phyloP scores from a whole-genome alignment of 2,329 filamentous ascomycete genomes.

The Talaromyces sp. region DNA sequence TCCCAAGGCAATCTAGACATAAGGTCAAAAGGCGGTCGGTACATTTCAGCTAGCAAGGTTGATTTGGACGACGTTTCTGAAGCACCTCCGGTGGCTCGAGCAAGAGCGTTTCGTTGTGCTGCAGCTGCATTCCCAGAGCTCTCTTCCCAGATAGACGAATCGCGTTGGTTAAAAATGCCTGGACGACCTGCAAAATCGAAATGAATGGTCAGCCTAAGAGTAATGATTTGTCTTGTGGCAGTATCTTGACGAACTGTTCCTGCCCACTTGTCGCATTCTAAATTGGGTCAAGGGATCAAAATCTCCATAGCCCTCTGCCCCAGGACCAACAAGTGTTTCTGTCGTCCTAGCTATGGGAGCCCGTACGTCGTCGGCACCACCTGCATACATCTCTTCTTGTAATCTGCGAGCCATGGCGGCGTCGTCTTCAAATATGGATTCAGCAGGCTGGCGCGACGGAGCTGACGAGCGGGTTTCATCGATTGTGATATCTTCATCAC shows the following conservation, averaged over 20 bases:
- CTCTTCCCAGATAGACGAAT: conserved; percentile 57
- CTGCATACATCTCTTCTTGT: conserved; percentile 85
- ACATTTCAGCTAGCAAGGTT: conserved; percentile 81
- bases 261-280: conserved; percentile 41
- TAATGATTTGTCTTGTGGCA: neutral
- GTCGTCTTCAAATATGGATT: conserved; percentile 72
- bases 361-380: conserved; percentile 62
- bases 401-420: conserved; percentile 86
- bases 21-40: conserved; percentile 85
- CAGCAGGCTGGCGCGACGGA: conserved; percentile 33
- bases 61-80: conserved; percentile 66
- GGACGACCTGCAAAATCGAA: conserved; percentile 38
- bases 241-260: conserved; percentile 31
- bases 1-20: conserved; percentile 81
- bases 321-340: conserved; percentile 81
- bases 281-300: conserved; percentile 57
- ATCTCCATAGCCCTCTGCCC: conserved; percentile 52
- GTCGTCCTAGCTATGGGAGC: conserved; percentile 89
- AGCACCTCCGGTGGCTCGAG: conserved; percentile 61
- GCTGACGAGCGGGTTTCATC: conserved; percentile 28
- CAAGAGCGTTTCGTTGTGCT: conserved; percentile 50
- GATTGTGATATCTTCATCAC: conserved; percentile 60
- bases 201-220: neutral
- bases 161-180: conserved; percentile 67
- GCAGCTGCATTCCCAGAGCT: conserved; percentile 39